Evolutionary conservation across 23 red algal genomes (phyloP).

Genomic region (Gracilariopsis chorda): DNA sequence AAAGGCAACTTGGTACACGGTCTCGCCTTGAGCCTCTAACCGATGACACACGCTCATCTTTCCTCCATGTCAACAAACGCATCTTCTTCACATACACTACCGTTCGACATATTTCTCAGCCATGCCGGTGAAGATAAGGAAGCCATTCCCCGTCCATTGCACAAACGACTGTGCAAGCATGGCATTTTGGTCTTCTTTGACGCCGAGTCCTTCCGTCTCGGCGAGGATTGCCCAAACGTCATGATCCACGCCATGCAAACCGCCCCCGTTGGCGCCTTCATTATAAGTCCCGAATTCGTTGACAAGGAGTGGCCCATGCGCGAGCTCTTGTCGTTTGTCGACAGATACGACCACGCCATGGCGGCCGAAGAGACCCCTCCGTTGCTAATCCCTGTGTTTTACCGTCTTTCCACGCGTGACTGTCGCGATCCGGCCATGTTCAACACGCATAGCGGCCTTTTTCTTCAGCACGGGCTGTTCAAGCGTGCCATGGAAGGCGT

Average conservation of each 20-base stretch:
- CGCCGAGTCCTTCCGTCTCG: not conserved
- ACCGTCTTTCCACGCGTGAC: not conserved
- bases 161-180: not conserved
- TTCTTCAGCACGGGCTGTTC: not conserved
- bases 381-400: constrained; percentile 2
- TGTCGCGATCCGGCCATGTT: not conserved
- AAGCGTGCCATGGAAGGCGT: not conserved
- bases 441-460: not conserved
- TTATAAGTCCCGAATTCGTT: constrained; percentile 1
- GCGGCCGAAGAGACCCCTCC: not conserved
- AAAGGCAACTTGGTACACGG: too few species aligned
- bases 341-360: not conserved
- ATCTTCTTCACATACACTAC: not conserved
- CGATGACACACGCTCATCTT: too few species aligned
- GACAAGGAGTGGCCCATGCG: not conserved
- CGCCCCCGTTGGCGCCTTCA: constrained; percentile 1
- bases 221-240: not conserved
- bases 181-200: not conserved
- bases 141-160: not conserved
- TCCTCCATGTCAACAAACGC: not conserved
- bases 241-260: constrained; percentile 10
- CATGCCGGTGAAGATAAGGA: constrained; percentile 31
- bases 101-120: not conserved
- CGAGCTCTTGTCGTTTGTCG: not conserved
- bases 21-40: too few species aligned